A percentile compares a stretch with the other conserved stretches of the same genome.
Conservation (phyloP, 1,284 basidiomycete species). For the Pisolithus thermaeus region DNA sequence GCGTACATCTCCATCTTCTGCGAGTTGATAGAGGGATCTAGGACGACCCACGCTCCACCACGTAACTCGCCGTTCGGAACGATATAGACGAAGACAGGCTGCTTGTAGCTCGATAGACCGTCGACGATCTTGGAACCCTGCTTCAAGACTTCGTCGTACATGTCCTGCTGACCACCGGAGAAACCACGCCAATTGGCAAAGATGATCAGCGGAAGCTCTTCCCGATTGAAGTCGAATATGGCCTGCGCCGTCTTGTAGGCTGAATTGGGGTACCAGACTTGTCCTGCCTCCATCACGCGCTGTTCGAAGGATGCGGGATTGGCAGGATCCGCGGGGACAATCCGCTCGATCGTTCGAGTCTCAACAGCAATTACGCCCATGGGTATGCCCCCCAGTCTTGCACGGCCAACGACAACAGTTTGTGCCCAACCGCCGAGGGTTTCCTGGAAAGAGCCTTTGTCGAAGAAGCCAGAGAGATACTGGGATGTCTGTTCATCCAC, state of each 20-base stretch:
- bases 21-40: conserved; percentile 95
- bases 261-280: conserved; percentile 99
- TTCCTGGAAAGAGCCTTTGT: conserved; percentile 95
- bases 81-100: conserved; percentile 99
- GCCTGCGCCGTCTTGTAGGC: conserved; percentile 99
- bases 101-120: conserved; percentile 93
- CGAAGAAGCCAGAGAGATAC: conserved; percentile 91
- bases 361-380: conserved; percentile 98
- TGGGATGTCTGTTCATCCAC: conserved; percentile 72
- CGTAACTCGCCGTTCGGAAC: conserved; percentile 98
- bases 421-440: conserved; percentile 96
- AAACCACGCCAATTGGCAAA: conserved; percentile 99
- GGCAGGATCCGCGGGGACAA: conserved; percentile 98
- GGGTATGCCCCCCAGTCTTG: conserved; percentile 94
- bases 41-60: conserved; percentile 98
- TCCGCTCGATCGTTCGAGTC: conserved; percentile 94
- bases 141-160: conserved; percentile 94
- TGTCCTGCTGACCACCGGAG: conserved; percentile 98
- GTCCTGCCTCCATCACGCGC: conserved; percentile 97
- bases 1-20: conserved; percentile 99
- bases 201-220: conserved; percentile 95
- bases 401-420: conserved; percentile 96
- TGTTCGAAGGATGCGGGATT: conserved; percentile 97
- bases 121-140: conserved; percentile 98
- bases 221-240: conserved; percentile 97